Evolutionary conservation across 2,329 filamentous ascomycete genomes (phyloP).

Genomic region (Xylaria sp.): DNA sequence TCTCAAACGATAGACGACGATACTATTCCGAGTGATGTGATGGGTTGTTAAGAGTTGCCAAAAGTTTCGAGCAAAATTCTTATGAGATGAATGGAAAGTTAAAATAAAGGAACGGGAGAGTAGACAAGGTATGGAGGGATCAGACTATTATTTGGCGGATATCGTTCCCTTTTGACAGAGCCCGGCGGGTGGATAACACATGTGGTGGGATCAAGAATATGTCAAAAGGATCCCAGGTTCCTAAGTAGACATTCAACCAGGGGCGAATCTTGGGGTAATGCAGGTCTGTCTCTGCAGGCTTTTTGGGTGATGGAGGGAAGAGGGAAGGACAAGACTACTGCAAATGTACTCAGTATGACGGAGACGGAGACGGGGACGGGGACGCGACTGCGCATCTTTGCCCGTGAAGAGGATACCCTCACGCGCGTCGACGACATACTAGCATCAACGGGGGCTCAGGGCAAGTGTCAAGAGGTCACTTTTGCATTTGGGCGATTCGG

Average conservation of each 20-base stretch:
- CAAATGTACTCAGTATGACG: slow-evolving; percentile 7
- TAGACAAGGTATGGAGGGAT: slow-evolving; percentile 15
- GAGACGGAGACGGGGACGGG: slow-evolving; percentile 23
- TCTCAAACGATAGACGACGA: background rate
- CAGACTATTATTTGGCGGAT: slow-evolving; percentile 26
- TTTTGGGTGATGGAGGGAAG: slow-evolving; percentile 30
- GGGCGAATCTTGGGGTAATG: slow-evolving; percentile 35
- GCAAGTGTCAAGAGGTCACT: slow-evolving; percentile 16
- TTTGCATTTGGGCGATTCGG: slow-evolving; percentile 32
- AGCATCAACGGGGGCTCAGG: background rate
- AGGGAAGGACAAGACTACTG: slow-evolving; percentile 17
- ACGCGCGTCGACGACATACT: slow-evolving; percentile 20
- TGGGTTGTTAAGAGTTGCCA: background rate
- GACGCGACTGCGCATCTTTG: slow-evolving; percentile 22
- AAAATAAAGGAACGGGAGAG: slow-evolving; percentile 12
- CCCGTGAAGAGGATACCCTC: slow-evolving; percentile 26
- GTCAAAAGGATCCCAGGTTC: slow-evolving; percentile 13
- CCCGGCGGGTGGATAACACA: slow-evolving; percentile 16
- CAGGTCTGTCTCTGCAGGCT: slow-evolving; percentile 33
- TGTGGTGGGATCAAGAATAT: slow-evolving; percentile 17
- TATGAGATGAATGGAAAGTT: slow-evolving; percentile 9
- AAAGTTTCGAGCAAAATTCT: background rate
- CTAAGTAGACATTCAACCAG: slow-evolving; percentile 18
- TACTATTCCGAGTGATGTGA: background rate
- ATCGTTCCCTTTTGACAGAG: slow-evolving; percentile 31